These are phyloP conservation scores for Rugosomyces carneus DNA, from an alignment of 1,284 basidiomycete species.

Conservation along the genomic window DNA sequence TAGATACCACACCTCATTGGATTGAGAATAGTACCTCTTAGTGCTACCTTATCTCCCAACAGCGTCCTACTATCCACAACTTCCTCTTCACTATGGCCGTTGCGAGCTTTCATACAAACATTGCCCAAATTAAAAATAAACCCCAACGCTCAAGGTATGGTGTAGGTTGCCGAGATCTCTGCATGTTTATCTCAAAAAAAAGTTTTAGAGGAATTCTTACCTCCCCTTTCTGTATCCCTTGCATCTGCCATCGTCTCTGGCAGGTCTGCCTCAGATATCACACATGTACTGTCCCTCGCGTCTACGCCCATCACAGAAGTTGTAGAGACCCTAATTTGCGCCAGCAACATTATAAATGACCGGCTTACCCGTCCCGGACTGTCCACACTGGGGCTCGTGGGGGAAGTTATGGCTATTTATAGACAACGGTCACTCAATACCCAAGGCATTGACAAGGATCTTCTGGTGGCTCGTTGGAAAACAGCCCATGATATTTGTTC, in stretches of 20 bases:
- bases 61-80: constrained; percentile 44
- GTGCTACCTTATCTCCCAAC: constrained; percentile 51
- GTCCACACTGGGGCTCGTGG: constrained; percentile 41
- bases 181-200: not conserved
- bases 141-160: constrained; percentile 9
- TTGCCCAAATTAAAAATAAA: constrained; percentile 33
- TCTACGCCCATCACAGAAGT: constrained; percentile 33
- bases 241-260: constrained; percentile 39
- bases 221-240: constrained; percentile 29
- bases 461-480: constrained; percentile 42
- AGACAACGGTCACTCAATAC: constrained; percentile 16
- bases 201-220: constrained; percentile 7
- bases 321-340: constrained; percentile 36
- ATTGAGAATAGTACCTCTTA: constrained; percentile 39
- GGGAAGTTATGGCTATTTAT: constrained; percentile 52
- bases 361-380: constrained; percentile 28
- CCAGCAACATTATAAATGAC: constrained; percentile 37
- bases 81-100: constrained; percentile 36
- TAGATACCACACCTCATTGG: not conserved
- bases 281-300: constrained; percentile 42
- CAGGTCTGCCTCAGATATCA: constrained; percentile 46
- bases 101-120: constrained; percentile 39
- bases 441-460: constrained; percentile 31
- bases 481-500: constrained; percentile 60
- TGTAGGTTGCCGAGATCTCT: not conserved